Conservation (phyloP, 2,329 filamentous ascomycete species). For the Penicillium sp. region DNA sequence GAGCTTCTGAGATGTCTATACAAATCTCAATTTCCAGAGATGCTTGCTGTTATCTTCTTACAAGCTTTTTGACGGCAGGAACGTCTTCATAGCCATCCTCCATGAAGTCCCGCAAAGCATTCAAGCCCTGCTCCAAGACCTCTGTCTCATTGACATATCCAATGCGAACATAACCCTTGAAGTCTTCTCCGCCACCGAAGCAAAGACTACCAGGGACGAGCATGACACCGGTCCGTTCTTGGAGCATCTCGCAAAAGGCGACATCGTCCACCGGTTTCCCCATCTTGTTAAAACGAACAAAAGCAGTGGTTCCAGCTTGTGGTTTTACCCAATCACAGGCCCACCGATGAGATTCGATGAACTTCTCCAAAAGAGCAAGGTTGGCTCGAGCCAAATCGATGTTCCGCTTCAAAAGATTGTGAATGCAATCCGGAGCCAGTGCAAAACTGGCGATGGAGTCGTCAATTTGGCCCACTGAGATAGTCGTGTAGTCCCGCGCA, state of each 20-base stretch:
- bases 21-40: neutral
- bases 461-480: constrained; percentile 80
- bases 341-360: constrained; percentile 64
- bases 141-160: constrained; percentile 74
- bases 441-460: constrained; percentile 77
- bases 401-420: constrained; percentile 64
- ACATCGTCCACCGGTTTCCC: constrained; percentile 69
- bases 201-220: constrained; percentile 72
- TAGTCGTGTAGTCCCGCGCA: constrained; percentile 80
- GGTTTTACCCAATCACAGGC: constrained; percentile 72
- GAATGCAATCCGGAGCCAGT: constrained; percentile 64
- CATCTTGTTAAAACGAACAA: constrained; percentile 67
- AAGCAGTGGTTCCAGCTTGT: constrained; percentile 75
- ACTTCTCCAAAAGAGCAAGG: constrained; percentile 64
- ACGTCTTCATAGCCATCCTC: constrained; percentile 58
- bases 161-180: constrained; percentile 73
- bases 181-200: constrained; percentile 68
- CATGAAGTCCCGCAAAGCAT: constrained; percentile 56
- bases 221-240: constrained; percentile 70
- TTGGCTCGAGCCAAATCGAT: constrained; percentile 69
- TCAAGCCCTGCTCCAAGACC: constrained; percentile 66
- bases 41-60: constrained; percentile 4
- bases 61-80: constrained; percentile 29
- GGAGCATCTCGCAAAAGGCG: constrained; percentile 68
- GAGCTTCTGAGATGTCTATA: too few relatives aligned